A percentile compares a stretch with the other conserved stretches of the same genome.
These are phyloP conservation scores for Yarrowia divulgata DNA, from an alignment of 805 yeast genomes.

Conservation along the genomic window DNA sequence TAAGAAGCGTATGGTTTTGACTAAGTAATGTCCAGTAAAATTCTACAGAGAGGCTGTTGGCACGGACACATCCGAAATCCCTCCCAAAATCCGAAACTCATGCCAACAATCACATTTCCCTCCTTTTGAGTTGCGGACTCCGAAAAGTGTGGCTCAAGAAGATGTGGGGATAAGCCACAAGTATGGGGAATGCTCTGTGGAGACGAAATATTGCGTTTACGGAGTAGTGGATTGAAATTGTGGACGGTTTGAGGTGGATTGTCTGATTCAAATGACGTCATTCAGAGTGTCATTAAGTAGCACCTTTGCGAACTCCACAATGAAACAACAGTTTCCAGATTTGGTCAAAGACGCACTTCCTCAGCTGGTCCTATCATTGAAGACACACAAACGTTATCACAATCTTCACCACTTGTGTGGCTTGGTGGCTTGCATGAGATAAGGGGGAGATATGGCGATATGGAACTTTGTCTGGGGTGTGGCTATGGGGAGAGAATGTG, in stretches of 20 bases:
- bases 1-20: no score
- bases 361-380: background rate
- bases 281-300: no score
- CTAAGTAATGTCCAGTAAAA: no score
- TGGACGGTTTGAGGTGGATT: no score
- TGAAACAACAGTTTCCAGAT: no score
- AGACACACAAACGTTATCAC: background rate
- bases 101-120: no score
- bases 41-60: no score
- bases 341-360: background rate
- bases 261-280: no score
- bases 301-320: no score
- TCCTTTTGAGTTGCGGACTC: background rate
- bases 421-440: constrained; percentile 18
- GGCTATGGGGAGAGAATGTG: background rate
- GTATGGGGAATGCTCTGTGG: background rate
- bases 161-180: constrained; percentile 10
- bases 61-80: no score
- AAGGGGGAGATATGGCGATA: background rate
- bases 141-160: constrained; percentile 2
- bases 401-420: background rate
- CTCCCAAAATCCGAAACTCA: no score
- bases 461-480: background rate
- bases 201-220: background rate
- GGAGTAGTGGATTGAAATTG: no score